Percentiles rank a stretch among this genome's conserved stretches.
Evolutionary conservation across 345 rosid genomes (phyloP).

Genomic region (Theobroma cacao): DNA sequence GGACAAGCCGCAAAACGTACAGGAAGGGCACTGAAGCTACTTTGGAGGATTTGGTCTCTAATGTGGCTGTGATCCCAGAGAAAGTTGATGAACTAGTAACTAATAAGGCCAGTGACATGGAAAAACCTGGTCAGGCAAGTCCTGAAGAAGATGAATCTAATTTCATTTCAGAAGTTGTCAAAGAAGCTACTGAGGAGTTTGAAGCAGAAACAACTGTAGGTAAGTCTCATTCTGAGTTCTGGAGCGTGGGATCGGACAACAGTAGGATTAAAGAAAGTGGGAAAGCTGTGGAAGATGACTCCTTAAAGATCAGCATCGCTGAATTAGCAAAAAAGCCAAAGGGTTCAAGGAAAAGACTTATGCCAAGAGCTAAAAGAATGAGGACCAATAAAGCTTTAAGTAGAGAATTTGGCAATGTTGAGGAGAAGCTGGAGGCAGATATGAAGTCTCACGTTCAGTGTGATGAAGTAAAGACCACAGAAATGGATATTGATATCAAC

Average conservation of each 20-base stretch:
- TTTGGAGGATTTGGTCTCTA: not conserved
- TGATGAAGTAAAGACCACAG: not conserved
- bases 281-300: not conserved
- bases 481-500: not conserved
- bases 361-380: not conserved
- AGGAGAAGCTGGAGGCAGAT: not conserved
- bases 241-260: not conserved
- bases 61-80: not conserved
- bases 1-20: not conserved
- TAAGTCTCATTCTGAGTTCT: not conserved
- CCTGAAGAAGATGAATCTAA: not conserved
- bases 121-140: not conserved
- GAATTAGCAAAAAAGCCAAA: not conserved
- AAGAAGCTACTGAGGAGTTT: not conserved
- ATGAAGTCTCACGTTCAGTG: not conserved
- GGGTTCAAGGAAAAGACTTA: not conserved
- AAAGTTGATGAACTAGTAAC: not conserved
- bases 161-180: not conserved
- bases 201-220: not conserved
- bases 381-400: not conserved
- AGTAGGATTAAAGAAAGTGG: not conserved
- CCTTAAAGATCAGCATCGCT: not conserved
- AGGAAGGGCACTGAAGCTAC: not conserved
- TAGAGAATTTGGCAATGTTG: not conserved
- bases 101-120: not conserved